Conservation (phyloP, 2,329 filamentous ascomycete genomes). For the Xylaria sp. region DNA sequence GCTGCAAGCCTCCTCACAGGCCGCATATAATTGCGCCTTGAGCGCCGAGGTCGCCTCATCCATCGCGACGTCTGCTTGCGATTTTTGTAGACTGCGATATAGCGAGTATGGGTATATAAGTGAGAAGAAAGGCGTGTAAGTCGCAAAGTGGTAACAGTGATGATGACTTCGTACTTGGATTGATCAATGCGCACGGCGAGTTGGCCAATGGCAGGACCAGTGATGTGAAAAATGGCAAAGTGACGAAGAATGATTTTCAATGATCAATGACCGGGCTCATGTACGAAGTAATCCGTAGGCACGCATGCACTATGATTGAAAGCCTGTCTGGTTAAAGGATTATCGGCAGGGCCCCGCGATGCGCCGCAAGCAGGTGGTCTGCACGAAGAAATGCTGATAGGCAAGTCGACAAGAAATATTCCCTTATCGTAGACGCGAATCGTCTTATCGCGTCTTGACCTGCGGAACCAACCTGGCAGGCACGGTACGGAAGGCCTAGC, state of each 20-base stretch:
- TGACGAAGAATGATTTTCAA: no score
- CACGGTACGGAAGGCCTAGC: neutral
- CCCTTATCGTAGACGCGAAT: slow-evolving; percentile 16
- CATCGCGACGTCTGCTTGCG: slow-evolving; percentile 19
- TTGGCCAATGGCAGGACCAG: no score
- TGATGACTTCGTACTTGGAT: no score
- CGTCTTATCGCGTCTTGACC: slow-evolving; percentile 13
- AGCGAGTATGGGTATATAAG: no score
- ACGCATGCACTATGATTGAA: neutral
- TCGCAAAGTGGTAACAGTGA: no score
- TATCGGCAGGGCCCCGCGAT: slow-evolving; percentile 6
- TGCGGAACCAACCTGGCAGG: neutral
- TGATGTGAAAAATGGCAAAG: no score
- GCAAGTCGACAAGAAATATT: slow-evolving; percentile 14
- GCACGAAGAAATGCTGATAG: neutral
- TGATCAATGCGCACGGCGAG: no score
- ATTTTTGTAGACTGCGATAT: neutral
- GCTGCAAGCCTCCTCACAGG: slow-evolving; percentile 42
- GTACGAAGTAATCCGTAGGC: neutral
- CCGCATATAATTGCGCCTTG: slow-evolving; percentile 54
- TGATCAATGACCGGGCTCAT: neutral
- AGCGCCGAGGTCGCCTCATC: slow-evolving; percentile 36
- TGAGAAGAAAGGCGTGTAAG: no score
- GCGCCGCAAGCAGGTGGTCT: neutral
- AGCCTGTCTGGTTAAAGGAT: neutral